Base-by-base conservation (phyloP, 495 filamentous ascomycete genomes). In the Hyaloscypha variabilis region DNA sequence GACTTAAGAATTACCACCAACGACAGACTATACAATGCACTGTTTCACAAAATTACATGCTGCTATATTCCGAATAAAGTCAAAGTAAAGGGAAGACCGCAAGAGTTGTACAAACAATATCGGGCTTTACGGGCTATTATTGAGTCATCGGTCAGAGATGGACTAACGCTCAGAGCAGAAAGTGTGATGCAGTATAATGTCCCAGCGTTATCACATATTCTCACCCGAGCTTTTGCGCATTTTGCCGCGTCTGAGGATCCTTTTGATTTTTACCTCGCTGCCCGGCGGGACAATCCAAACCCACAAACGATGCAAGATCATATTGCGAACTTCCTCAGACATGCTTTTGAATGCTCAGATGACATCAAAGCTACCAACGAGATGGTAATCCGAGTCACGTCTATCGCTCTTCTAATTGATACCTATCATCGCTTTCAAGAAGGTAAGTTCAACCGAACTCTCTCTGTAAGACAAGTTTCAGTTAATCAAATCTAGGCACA, bases 31-130 rank as follows among this genome's bases (percentile, higher is more conserved):
- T 57, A 28, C 24, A 30, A 5, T 2, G 26, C 31, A 0, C 26
- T 57, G 8, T 57, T 57, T 23, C 8, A 30, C 23, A 57, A 57
- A 28, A 30, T 57, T 4, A 57, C 23, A 2, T 26, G 23, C 13
- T 57, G 54, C 21, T 57, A 57, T 14, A 57, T 57, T 31, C 54
- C 54, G 6, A 30, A 57, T 26, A 57, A 57, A 30, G 54, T 30
- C 54, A 46, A 46, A 17, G 39, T 46, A 3, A 57, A 57, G 26
- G 54, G 24, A 6, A 26, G 19, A n/a, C 23, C 26, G 19, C 24
- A 57, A 6, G 54, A 57, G 26, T 1, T 57, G 6, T 57, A 28
- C 26, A 30, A 1, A 8, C 54, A 57, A 57, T 57, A 57, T 57
- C 54, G 31, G 31, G 26, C 54, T 6, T 30, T 57, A 8, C 54